These are phyloP conservation scores for Xylogone sp. DNA, from an alignment of 2,329 filamentous ascomycete genomes.

Conservation along the genomic window DNA sequence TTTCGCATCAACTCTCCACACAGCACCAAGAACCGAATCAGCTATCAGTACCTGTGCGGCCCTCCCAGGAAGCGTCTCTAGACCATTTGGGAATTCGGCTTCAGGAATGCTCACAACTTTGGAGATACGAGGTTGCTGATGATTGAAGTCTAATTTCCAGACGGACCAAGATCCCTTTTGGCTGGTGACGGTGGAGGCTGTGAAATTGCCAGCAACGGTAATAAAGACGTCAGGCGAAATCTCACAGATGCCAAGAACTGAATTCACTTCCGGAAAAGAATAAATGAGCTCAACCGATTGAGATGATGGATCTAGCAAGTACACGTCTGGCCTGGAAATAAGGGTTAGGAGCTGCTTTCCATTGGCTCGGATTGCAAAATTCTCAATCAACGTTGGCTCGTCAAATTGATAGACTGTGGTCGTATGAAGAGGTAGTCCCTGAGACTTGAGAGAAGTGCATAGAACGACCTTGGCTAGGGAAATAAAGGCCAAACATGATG, in stretches of 20 bases:
- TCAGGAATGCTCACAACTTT: slow-evolving; percentile 16
- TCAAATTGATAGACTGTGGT: not conserved
- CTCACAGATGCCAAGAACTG: slow-evolving; percentile 8
- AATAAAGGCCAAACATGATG: too few species aligned
- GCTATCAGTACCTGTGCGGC: slow-evolving; percentile 17
- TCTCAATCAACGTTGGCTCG: not conserved
- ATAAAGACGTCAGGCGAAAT: slow-evolving; percentile 8
- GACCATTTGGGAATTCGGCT: slow-evolving; percentile 21
- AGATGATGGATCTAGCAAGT: slow-evolving; percentile 3
- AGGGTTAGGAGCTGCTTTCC: slow-evolving; percentile 3
- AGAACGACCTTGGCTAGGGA: too few species aligned
- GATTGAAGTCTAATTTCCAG: slow-evolving; percentile 15
- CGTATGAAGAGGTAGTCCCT: not conserved
- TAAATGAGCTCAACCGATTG: slow-evolving; percentile 1
- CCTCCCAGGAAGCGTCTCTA: slow-evolving; percentile 9
- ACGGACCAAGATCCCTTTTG: slow-evolving; percentile 8
- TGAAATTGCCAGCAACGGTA: slow-evolving; percentile 6
- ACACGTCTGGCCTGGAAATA: slow-evolving; percentile 7
- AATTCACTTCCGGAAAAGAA: slow-evolving; percentile 2
- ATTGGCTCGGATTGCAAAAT: not conserved
- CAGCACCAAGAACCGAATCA: slow-evolving; percentile 23
- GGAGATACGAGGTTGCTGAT: slow-evolving; percentile 16
- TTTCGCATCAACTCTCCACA: slow-evolving; percentile 24
- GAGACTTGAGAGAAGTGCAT: not conserved
- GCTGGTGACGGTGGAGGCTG: not conserved